Base-by-base conservation (phyloP, 345 rosid genomes). In the Lenwebbia sp. region DNA sequence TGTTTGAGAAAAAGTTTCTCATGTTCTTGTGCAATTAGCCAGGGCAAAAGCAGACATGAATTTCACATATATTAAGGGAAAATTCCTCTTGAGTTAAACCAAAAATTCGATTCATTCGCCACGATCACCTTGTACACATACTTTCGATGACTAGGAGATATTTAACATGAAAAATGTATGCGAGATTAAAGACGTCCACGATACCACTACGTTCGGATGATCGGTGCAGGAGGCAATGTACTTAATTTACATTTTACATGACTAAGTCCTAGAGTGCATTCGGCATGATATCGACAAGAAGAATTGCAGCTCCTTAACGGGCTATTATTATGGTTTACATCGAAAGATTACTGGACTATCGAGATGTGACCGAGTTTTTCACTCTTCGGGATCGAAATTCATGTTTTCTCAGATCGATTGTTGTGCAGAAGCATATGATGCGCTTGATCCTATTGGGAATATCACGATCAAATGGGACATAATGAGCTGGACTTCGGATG, bases 391-490 rank as follows among this genome's bases (percentile, higher is more conserved):
- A 30, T 65, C 19, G 41, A 65, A 30, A 65, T 65, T 65, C 41
- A 33, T 15, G 76, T 65, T 15, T 37, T 65, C 76, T 30, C 17
- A 41, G 41, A 14, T 33, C 22, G 5, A 75, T 86, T 25, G 7
- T 75, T 86, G 74, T 91, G 90, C 91, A 94, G 99, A 95, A 90
- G 98, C 99, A 47, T 97, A 94, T 84, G 99, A 97, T 92, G 89
- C 99, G 22, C 94, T 97, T 30, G 98, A 96, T 91, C 99, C 99
- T 54, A 93, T 84, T 60, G 99, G 99, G 28, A 97, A 97, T 86
- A 94, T 97, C 91, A 96, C 99, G 28, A 89, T 96, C 91, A 97
- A 96, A 93, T 97, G 99, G 99, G 99, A 97, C 85, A 82, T 97
- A 19, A 92, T 96, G 88, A 93, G 87, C 89, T 97, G 99, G 99